A percentile compares a stretch with the other conserved stretches of the same genome.
Evolutionary conservation across 164 flowering plant genomes (phyloP).

Genomic region (Magnolia kwangsiensis): DNA sequence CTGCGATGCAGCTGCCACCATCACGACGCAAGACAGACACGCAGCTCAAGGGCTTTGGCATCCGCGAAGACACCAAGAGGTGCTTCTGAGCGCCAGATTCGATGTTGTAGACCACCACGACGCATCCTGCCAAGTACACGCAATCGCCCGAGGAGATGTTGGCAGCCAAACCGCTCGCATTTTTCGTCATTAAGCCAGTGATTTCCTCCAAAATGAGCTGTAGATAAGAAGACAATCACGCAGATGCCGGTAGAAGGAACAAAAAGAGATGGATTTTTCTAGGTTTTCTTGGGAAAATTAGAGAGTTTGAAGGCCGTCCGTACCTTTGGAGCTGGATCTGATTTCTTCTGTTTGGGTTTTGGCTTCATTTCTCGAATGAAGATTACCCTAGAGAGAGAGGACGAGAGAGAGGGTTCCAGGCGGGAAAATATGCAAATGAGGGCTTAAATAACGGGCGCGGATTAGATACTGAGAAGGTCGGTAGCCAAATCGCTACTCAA

Average conservation of each 20-base stretch:
- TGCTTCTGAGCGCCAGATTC: conserved; percentile 48
- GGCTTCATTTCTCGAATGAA: conserved; percentile 12
- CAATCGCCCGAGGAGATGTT: conserved; percentile 33
- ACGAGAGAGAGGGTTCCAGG: neutral
- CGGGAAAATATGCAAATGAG: too few relatives aligned
- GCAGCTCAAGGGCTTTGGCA: conserved; percentile 61
- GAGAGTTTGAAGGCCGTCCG: neutral
- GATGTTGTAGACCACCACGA: conserved; percentile 56
- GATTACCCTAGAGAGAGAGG: neutral
- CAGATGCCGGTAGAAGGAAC: neutral
- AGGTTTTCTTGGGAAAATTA: neutral
- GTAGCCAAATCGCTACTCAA: too few relatives aligned
- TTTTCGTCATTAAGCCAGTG: conserved; percentile 55
- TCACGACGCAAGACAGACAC: conserved; percentile 44
- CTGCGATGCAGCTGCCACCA: conserved; percentile 46
- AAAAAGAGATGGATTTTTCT: neutral
- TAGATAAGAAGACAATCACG: neutral
- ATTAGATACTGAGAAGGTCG: too few relatives aligned
- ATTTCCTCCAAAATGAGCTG: conserved; percentile 61
- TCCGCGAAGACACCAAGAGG: conserved; percentile 49
- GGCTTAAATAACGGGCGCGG: too few relatives aligned
- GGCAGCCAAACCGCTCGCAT: conserved; percentile 63
- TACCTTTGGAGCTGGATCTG: conserved; percentile 33
- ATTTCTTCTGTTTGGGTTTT: conserved; percentile 27
- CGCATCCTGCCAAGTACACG: conserved; percentile 66